These are phyloP conservation scores for Malbranchea zuffiana DNA, from an alignment of 2,329 filamentous ascomycete species.

Conservation along the genomic window DNA sequence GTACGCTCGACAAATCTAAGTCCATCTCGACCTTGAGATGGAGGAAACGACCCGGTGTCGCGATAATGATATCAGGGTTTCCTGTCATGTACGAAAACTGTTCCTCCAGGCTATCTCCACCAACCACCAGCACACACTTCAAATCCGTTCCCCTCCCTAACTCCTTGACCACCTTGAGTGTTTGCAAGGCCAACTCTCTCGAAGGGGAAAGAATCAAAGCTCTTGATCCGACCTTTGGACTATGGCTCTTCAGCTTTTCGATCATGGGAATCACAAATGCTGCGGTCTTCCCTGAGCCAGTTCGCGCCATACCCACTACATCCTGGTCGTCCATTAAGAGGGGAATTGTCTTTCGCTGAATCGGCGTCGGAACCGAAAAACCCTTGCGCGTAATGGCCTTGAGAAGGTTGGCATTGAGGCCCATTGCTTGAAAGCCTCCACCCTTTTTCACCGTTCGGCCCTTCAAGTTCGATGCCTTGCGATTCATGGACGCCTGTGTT, in stretches of 20 bases:
- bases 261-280: slow-evolving; percentile 99
- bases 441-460: slow-evolving; percentile 85
- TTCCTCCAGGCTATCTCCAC: slow-evolving; percentile 90
- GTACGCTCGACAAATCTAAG: slow-evolving; percentile 77
- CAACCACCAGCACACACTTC: slow-evolving; percentile 79
- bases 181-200: slow-evolving; percentile 87
- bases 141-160: slow-evolving; percentile 82
- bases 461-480: slow-evolving; percentile 72
- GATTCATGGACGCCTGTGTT: slow-evolving; percentile 74
- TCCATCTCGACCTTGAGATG: slow-evolving; percentile 97
- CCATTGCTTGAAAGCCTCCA: slow-evolving; percentile 93
- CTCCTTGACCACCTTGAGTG: slow-evolving; percentile 91
- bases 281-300: slow-evolving; percentile 96
- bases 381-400: slow-evolving; percentile 90
- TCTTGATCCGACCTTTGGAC: slow-evolving; percentile 71
- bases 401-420: slow-evolving; percentile 68
- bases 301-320: slow-evolving; percentile 97
- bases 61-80: slow-evolving; percentile 95
- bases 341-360: slow-evolving; percentile 93
- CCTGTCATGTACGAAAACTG: slow-evolving; percentile 86
- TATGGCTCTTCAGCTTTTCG: slow-evolving; percentile 80
- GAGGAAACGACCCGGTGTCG: slow-evolving; percentile 88
- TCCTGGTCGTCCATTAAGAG: slow-evolving; percentile 81
- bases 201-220: slow-evolving; percentile 86
- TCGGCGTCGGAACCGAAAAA: slow-evolving; percentile 90